Percentiles rank a stretch among this genome's conserved stretches.
These are phyloP conservation scores for Malassezia globosa DNA, from an alignment of 1,284 basidiomycete genomes.

Conservation along the genomic window DNA sequence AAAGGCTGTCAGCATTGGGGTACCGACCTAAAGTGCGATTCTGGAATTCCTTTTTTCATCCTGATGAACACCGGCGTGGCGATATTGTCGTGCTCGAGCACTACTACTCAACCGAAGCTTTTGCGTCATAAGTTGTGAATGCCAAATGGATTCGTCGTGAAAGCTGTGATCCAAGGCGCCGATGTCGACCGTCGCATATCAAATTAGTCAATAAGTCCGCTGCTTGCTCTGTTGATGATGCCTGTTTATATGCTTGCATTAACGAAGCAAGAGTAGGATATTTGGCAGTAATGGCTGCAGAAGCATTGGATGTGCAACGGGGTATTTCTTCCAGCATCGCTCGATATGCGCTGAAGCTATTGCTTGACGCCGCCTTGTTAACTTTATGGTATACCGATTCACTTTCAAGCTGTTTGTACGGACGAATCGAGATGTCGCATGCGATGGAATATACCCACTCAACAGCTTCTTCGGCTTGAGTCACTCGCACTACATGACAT, in stretches of 20 bases:
- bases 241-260: neutral
- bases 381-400: neutral
- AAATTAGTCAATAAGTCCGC: neutral
- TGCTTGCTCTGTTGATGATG: neutral
- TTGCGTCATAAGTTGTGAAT: slow-evolving; percentile 1
- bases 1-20: slow-evolving; percentile 54
- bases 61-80: slow-evolving; percentile 62
- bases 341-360: neutral
- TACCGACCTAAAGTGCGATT: slow-evolving; percentile 60
- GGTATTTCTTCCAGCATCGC: slow-evolving; percentile 18
- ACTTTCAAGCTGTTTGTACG: slow-evolving; percentile 2
- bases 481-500: slow-evolving; percentile 7
- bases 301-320: slow-evolving; percentile 1
- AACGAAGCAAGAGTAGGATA: slow-evolving; percentile 12
- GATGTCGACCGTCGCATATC: neutral
- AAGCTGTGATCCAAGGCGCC: neutral
- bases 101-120: slow-evolving; percentile 13
- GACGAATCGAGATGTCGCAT: slow-evolving; percentile 14
- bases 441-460: slow-evolving; percentile 11
- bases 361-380: neutral
- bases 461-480: neutral
- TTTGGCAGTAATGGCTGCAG: neutral
- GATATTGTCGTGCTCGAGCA: slow-evolving; percentile 61
- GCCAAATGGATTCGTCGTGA: slow-evolving; percentile 1
- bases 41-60: slow-evolving; percentile 65